These are phyloP conservation scores for Saxophila tyrrhenica DNA, from an alignment of 495 filamentous ascomycete species.

Conservation along the genomic window DNA sequence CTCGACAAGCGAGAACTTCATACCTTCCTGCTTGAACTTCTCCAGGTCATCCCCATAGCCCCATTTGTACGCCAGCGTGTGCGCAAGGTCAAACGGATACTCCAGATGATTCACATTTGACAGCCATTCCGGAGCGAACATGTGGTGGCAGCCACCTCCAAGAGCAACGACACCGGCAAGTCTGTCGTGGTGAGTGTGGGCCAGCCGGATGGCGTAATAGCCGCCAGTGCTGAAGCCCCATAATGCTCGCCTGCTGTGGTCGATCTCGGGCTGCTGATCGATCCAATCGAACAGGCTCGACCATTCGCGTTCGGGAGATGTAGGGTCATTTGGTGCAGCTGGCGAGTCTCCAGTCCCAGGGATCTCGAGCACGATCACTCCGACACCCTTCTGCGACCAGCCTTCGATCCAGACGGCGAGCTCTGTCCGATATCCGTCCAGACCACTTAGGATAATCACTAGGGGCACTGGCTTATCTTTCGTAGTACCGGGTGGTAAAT, in stretches of 20 bases:
- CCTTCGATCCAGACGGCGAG: slow-evolving; percentile 61
- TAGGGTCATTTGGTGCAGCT: slow-evolving; percentile 45
- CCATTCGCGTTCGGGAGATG: slow-evolving; percentile 47
- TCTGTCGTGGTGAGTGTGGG: slow-evolving; percentile 53
- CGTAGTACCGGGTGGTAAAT: slow-evolving; percentile 40
- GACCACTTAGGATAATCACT: slow-evolving; percentile 60
- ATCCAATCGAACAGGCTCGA: slow-evolving; percentile 58
- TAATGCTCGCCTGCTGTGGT: slow-evolving; percentile 48
- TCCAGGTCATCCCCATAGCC: slow-evolving; percentile 49
- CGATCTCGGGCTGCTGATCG: slow-evolving; percentile 43
- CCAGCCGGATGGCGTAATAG: slow-evolving; percentile 64
- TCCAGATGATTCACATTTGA: slow-evolving; percentile 57
- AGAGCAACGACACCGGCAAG: slow-evolving; percentile 55
- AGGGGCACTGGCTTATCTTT: slow-evolving; percentile 39
- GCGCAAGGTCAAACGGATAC: slow-evolving; percentile 61
- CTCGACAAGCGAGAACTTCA: slow-evolving; percentile 64
- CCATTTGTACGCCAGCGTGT: slow-evolving; percentile 58
- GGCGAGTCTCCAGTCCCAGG: slow-evolving; percentile 73
- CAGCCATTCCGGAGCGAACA: slow-evolving; percentile 56
- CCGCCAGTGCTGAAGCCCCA: slow-evolving; percentile 70
- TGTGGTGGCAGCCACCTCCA: slow-evolving; percentile 61
- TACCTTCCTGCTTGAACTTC: slow-evolving; percentile 47
- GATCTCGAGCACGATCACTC: slow-evolving; percentile 53
- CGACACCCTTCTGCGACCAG: slow-evolving; percentile 49
- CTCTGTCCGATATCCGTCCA: slow-evolving; percentile 71